phyloP scores from a whole-genome alignment of 192 early-diverging fungal genomes.

The Oehlia diaphana region DNA sequence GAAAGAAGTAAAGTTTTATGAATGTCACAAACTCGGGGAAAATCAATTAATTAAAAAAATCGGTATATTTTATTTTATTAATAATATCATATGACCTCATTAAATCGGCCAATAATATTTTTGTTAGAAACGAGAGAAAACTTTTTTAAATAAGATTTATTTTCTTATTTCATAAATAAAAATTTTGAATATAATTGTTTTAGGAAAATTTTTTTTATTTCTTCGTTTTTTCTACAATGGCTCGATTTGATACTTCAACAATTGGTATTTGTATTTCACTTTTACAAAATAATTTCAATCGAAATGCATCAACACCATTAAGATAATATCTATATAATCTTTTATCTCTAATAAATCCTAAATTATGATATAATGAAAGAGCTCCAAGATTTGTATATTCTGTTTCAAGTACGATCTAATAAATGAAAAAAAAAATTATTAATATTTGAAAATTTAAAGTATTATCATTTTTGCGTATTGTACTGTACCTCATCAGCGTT shows the following conservation, averaged over 20 bases:
- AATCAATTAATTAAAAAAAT: too few relatives aligned
- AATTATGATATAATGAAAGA: conserved; percentile 79
- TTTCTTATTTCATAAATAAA: too few relatives aligned
- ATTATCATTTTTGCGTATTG: neutral
- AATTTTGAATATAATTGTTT: too few relatives aligned
- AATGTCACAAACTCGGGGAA: too few relatives aligned
- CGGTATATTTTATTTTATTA: too few relatives aligned
- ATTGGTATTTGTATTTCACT: neutral
- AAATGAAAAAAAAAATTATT: neutral
- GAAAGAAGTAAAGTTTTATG: too few relatives aligned
- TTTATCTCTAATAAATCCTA: conserved; percentile 96
- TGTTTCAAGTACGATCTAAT: conserved; percentile 80
- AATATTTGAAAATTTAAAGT: neutral
- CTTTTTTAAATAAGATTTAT: too few relatives aligned
- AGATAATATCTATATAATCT: conserved; percentile 89
- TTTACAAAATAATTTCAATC: conserved; percentile 71
- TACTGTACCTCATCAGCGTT: conserved; percentile 78
- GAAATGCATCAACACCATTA: conserved; percentile 89
- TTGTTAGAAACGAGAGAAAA: too few relatives aligned
- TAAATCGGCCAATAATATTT: too few relatives aligned
- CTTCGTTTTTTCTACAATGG: too few relatives aligned
- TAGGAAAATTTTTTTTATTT: too few relatives aligned
- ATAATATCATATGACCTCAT: too few relatives aligned
- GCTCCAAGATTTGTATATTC: conserved; percentile 86
- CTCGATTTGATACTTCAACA: neutral